These are phyloP conservation scores for Rhynchosporium agropyri DNA, from an alignment of 2,329 filamentous ascomycete species.

Conservation along the genomic window DNA sequence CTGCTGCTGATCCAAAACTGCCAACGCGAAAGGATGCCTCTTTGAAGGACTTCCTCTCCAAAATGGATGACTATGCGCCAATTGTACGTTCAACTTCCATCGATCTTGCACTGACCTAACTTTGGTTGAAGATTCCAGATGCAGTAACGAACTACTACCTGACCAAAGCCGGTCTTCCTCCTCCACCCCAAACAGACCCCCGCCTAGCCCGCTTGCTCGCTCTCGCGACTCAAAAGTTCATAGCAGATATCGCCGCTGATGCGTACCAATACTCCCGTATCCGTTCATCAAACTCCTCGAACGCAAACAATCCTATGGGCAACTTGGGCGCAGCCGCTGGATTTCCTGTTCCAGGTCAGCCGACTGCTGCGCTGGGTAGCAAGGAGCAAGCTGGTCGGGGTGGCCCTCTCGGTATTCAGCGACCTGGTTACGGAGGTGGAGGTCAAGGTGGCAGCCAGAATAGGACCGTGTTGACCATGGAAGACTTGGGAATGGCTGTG, in stretches of 20 bases:
- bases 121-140: conserved; percentile 75
- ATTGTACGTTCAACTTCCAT: conserved; percentile 66
- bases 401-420: conserved; percentile 58
- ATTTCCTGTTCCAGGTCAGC: conserved; percentile 66
- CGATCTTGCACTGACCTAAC: conserved; percentile 21
- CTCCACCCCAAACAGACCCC: conserved; percentile 85
- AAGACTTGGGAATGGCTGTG: conserved; percentile 97
- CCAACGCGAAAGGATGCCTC: conserved; percentile 89
- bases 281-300: conserved; percentile 83
- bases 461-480: conserved; percentile 95
- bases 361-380: conserved; percentile 56
- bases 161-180: conserved; percentile 90
- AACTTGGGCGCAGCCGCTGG: conserved; percentile 76
- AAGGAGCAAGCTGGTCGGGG: conserved; percentile 58
- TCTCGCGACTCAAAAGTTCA: conserved; percentile 98
- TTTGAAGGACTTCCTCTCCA: conserved; percentile 86
- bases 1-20: conserved; percentile 61
- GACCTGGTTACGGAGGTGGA: conserved; percentile 82
- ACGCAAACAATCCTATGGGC: conserved; percentile 88
- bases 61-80: conserved; percentile 98
- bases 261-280: conserved; percentile 98
- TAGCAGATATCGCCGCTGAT: conserved; percentile 95
- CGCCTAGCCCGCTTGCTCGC: conserved; percentile 91
- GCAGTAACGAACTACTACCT: conserved; percentile 98
- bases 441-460: conserved; percentile 88